Base-by-base conservation (phyloP, 2,329 filamentous ascomycete species). In the Aspergillus pseudoviridinutans region DNA sequence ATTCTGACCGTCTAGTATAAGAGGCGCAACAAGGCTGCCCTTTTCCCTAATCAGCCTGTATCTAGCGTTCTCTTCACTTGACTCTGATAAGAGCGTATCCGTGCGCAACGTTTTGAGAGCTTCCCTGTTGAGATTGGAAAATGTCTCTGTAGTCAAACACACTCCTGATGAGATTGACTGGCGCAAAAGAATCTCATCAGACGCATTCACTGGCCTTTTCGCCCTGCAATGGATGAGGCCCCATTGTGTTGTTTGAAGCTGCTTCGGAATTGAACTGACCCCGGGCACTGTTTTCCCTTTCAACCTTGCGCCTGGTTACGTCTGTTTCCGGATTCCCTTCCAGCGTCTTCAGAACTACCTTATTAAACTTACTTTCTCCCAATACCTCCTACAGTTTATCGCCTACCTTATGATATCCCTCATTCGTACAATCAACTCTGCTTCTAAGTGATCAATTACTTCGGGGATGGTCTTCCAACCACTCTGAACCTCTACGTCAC, bases 401-500 rank as follows among this genome's bases (percentile, higher is more conserved):
- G 5, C 8, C 25, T 27, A 24, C 7, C 7, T 12, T 50, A 22
- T 5, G 10, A 27, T 7, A 25, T 47, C 20, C 10, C 5, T 24
- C 42, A 3, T 22, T 24, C 22, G 4, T 46, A 1, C 22, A 24
- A 47, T 14, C 7, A 38, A 38, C 24, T 27, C 22, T 24, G 10
- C 10, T 7, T 24, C 22, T 47, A 24, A 22, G 44, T 14, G 22
- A 47, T 24, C 42, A 46, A 22, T 24, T 17, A 14, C 6, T 24
- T 14, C 22, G 22, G 44, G 44, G 44, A 24, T 47, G 44, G 17
- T 47, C 14, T 27, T 24, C 44, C 44, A 17, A 47, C 44, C 35
- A 51, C 32, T 55, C 24, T 55, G 53, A 51, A 59, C 56, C 50
- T 46, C 51, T 56, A 50, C 42, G 58, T 61, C 46, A 52, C 49